A percentile compares a stretch with the other conserved stretches of the same genome.
Conservation (phyloP, 1,284 basidiomycete genomes). For the Butyriboletus appendiculatus region DNA sequence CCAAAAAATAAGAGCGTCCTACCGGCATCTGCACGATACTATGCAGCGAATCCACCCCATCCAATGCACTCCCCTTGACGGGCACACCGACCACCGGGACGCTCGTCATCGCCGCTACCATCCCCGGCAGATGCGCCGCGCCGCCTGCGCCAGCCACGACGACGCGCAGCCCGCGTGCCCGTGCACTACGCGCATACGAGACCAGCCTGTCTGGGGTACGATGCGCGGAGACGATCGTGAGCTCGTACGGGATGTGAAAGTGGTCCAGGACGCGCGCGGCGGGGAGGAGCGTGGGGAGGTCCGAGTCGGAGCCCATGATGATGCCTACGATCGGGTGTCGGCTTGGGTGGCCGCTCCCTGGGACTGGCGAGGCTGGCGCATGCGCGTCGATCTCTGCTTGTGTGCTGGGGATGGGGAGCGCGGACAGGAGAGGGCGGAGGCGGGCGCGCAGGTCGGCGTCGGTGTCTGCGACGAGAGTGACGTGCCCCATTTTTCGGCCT, state of each 20-base stretch:
- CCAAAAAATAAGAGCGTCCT: constrained; percentile 18
- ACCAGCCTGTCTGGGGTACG: constrained; percentile 90
- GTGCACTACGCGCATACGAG: constrained; percentile 80
- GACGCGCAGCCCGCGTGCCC: constrained; percentile 70
- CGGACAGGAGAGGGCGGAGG: constrained; percentile 71
- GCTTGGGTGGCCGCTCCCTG: constrained; percentile 59
- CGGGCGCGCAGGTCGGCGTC: constrained; percentile 76
- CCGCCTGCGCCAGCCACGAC: constrained; percentile 98
- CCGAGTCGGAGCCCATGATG: constrained; percentile 99
- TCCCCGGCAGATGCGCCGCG: constrained; percentile 96
- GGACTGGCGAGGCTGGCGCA: constrained; percentile 45
- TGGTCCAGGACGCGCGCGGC: constrained; percentile 84
- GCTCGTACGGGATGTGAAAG: constrained; percentile 88
- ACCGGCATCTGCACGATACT: constrained; percentile 99
- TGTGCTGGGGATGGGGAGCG: constrained; percentile 56
- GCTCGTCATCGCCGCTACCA: constrained; percentile 94
- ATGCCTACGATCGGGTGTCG: constrained; percentile 85
- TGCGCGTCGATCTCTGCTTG: constrained; percentile 54
- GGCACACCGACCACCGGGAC: constrained; percentile 97
- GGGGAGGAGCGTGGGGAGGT: constrained; percentile 90
- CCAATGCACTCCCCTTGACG: constrained; percentile 91
- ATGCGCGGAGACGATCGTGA: constrained; percentile 96
- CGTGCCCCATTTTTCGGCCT: constrained; percentile 98
- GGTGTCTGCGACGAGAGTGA: constrained; percentile 85
- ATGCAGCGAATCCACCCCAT: constrained; percentile 95